These are phyloP conservation scores for Lavandula angustifolia DNA, from an alignment of 257 asterid genomes.

Conservation along the genomic window DNA sequence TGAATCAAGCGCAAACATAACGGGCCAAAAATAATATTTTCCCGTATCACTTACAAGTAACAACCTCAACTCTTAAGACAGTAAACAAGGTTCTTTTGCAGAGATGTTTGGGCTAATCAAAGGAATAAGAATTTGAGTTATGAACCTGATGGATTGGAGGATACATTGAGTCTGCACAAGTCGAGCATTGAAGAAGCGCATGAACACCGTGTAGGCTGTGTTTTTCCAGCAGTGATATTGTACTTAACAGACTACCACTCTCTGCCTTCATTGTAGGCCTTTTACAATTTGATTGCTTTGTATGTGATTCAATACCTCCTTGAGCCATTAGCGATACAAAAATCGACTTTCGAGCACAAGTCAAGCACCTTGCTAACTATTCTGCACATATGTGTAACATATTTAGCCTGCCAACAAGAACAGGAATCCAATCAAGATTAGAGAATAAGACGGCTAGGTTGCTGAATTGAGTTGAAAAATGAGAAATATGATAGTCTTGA, in stretches of 20 bases:
- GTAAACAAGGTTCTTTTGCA: not conserved
- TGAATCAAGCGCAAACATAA: not conserved
- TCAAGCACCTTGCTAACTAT: not conserved
- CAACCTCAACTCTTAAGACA: too few relatives aligned
- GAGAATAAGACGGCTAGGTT: conserved; percentile 21
- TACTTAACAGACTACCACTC: conserved; percentile 33
- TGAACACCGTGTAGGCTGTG: conserved; percentile 51
- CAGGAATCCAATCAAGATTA: conserved; percentile 23
- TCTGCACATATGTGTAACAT: not conserved
- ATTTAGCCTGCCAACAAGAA: conserved; percentile 32
- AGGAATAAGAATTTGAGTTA: conserved; percentile 15
- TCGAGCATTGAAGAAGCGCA: conserved; percentile 77
- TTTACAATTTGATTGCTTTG: conserved; percentile 42
- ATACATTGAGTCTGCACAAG: conserved; percentile 61
- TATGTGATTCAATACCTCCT: conserved; percentile 49
- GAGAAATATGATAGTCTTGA: too few relatives aligned
- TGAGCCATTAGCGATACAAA: conserved; percentile 55
- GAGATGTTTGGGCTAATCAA: conserved; percentile 3
- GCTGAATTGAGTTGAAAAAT: too few relatives aligned
- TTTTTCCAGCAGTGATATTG: conserved; percentile 41
- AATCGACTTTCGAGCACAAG: not conserved
- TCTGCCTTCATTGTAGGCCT: conserved; percentile 36
- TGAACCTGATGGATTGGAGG: conserved; percentile 90
- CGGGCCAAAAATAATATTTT: too few relatives aligned
- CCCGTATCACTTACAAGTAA: too few relatives aligned